phyloP scores from a whole-genome alignment of 2,329 filamentous ascomycete genomes.

The Lojkania enalia region DNA sequence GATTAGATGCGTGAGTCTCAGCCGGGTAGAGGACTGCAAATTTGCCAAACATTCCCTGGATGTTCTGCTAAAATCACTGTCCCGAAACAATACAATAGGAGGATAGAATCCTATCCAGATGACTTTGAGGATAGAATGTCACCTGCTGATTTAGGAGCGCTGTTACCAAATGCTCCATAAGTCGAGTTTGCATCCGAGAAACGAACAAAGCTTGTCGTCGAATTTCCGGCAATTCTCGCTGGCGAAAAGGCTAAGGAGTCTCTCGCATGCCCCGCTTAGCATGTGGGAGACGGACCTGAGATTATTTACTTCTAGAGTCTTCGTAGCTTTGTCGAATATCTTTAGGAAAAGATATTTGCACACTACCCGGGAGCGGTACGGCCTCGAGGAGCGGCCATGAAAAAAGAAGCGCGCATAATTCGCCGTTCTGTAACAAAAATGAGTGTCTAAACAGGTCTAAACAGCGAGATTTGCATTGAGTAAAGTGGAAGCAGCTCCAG shows the following conservation, averaged over 20 bases:
- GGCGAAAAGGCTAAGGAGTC: slow-evolving; percentile 31
- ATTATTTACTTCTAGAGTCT: slow-evolving; percentile 25
- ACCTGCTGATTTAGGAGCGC: too few species aligned
- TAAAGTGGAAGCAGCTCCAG: background rate
- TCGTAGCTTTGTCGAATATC: slow-evolving; percentile 32
- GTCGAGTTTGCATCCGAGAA: too few species aligned
- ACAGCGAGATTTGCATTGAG: background rate
- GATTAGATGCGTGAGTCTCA: slow-evolving; percentile 9
- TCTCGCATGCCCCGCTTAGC: slow-evolving; percentile 42
- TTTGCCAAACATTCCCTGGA: slow-evolving; percentile 10
- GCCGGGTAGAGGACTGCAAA: slow-evolving; percentile 1
- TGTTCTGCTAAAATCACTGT: slow-evolving; percentile 35
- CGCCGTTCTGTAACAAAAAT: slow-evolving; percentile 28
- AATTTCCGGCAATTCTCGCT: slow-evolving; percentile 25
- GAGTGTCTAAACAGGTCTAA: slow-evolving; percentile 4
- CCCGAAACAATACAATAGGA: slow-evolving; percentile 39
- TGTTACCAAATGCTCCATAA: too few species aligned
- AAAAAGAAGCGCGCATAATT: slow-evolving; percentile 38
- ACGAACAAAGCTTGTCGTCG: slow-evolving; percentile 31
- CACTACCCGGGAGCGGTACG: slow-evolving; percentile 36
- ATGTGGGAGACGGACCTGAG: slow-evolving; percentile 36
- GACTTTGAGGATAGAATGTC: slow-evolving; percentile 30
- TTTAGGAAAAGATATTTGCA: slow-evolving; percentile 40
- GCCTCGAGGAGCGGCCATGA: slow-evolving; percentile 35
- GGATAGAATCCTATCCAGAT: slow-evolving; percentile 29